These are phyloP conservation scores for Petunia secreta DNA, from an alignment of 257 asterid species.

Conservation along the genomic window DNA sequence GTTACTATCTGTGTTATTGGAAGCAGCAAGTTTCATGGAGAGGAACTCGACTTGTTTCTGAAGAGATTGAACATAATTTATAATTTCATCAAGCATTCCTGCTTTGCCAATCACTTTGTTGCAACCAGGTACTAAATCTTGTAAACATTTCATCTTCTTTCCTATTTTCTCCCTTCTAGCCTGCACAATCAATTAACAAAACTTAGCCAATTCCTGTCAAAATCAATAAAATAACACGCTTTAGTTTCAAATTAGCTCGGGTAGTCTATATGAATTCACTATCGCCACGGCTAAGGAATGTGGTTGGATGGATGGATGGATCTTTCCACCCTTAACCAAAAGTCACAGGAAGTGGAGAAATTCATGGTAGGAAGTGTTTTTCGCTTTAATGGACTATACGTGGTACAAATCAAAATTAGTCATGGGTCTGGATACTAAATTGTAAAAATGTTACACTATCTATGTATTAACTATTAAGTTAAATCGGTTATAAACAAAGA, in stretches of 20 bases:
- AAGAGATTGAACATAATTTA: constrained; percentile 75
- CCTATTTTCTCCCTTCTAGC: constrained; percentile 84
- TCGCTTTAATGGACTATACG: too few relatives aligned
- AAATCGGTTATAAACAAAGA: too few relatives aligned
- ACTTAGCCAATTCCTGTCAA: neutral
- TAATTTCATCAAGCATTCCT: constrained; percentile 83
- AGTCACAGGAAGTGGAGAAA: neutral
- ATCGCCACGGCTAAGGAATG: too few relatives aligned
- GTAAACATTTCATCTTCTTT: constrained; percentile 76
- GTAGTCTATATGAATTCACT: too few relatives aligned
- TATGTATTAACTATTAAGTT: too few relatives aligned
- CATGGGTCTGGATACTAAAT: too few relatives aligned
- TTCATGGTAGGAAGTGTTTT: too few relatives aligned
- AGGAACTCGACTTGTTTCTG: constrained; percentile 91
- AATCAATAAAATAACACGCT: neutral
- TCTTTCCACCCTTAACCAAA: neutral
- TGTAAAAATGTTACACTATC: too few relatives aligned
- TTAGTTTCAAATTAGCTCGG: neutral
- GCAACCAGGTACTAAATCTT: constrained; percentile 81
- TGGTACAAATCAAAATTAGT: too few relatives aligned
- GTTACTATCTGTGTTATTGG: constrained; percentile 46
- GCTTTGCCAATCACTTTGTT: constrained; percentile 72
- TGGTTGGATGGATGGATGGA: neutral
- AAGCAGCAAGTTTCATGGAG: constrained; percentile 66
- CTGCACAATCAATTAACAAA: constrained; percentile 28